Evolutionary conservation across 2,329 filamentous ascomycete species (phyloP), one percentile per base, ranked within the genome.

Genomic region (Helicocarpus griseus): DNA sequence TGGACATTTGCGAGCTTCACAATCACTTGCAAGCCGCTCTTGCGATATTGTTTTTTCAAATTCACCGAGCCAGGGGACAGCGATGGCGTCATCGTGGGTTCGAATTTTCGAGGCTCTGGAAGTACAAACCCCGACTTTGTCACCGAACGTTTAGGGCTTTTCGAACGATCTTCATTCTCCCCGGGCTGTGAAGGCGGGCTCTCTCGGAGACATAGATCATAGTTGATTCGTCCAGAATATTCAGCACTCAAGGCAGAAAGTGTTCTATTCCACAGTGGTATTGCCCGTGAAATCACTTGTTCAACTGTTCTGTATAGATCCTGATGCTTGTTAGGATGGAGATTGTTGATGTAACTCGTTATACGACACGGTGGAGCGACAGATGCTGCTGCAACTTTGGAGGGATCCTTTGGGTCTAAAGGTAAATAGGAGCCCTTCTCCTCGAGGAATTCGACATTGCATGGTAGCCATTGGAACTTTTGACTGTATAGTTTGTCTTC

Each of bases 1-100:
- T 82, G 71, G 51, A 83, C 80, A 41, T 73, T 77, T 2, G 79
- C 77, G 58, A 85, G 71, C 60, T 84, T 85, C 45, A 84, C 76
- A 41, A 85, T 83, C 41, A 85, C 63, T 58, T 85, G 81, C 2
- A 83, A 58, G 1, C 74, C 73, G 8, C 61, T 58, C 2, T 68
- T 58, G n/a, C 57, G 47, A 50, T 65, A 73, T 19, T 63, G 50
- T n/a, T 59, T 47, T 41, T 54, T 50, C 2, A 69, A 56, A 29
- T 62, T 39, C 56, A 66, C 48, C 43, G 55, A 54, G n/a, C 78
- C 77, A 3, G 49, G 48, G 7, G 48, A 35, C 14, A 44, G 28
- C 14, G 39, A 39, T 21, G 41, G 43, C 14, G 43, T 46, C 43
- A 46, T 46, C 7, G 29, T 46, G 14, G 43, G 43, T n/a, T 35